These are phyloP conservation scores for Tillandsia fasciculata DNA, from an alignment of 176 grass and related monocot species.

Conservation along the genomic window DNA sequence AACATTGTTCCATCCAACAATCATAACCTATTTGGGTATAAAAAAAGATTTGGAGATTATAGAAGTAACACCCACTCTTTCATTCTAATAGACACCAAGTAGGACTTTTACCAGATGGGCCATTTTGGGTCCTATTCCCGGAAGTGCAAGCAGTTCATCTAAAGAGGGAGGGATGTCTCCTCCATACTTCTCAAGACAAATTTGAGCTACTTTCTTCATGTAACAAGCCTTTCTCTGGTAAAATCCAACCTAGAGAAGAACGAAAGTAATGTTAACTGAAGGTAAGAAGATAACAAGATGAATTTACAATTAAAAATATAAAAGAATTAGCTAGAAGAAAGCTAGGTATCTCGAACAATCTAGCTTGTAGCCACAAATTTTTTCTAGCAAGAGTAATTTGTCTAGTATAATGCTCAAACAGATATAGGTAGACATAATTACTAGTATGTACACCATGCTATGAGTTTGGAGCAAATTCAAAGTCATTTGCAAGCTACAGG, in stretches of 20 bases:
- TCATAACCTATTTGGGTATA: constrained; percentile 63
- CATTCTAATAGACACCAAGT: not conserved
- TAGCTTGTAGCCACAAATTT: not conserved
- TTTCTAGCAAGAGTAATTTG: not conserved
- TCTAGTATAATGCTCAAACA: not conserved
- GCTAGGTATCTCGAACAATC: not conserved
- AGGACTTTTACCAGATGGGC: constrained; percentile 63
- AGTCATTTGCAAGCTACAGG: not conserved
- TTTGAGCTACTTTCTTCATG: constrained; percentile 75
- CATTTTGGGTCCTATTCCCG: constrained; percentile 95
- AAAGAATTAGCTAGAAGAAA: not conserved
- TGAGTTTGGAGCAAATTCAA: not conserved
- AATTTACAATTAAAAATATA: not conserved
- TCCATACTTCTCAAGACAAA: constrained; percentile 70
- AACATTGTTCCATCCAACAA: constrained; percentile 89
- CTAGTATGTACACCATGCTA: not conserved
- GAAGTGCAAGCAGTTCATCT: constrained; percentile 63
- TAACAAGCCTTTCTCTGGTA: constrained; percentile 73
- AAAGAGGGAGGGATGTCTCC: constrained; percentile 82
- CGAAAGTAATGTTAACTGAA: not conserved
- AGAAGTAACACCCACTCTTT: not conserved
- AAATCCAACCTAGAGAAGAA: constrained; percentile 67
- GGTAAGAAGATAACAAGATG: not conserved
- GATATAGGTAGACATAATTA: not conserved
- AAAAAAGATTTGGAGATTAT: not conserved